Evolutionary conservation across 805 yeast species (phyloP).

Genomic region (Ogataea chonburiensis): DNA sequence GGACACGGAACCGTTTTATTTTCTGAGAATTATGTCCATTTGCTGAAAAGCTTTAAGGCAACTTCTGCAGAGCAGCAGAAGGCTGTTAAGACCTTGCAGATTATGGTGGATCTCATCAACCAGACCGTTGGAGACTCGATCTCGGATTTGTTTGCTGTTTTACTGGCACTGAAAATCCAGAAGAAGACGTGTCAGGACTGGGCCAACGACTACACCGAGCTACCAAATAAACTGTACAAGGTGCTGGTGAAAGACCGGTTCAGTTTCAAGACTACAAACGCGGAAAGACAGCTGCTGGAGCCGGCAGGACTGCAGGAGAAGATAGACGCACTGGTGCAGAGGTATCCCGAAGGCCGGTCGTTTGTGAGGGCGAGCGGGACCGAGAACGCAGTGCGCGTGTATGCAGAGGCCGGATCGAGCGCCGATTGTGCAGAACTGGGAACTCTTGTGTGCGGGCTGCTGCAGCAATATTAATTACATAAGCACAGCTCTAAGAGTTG

Average conservation of each 20-base stretch:
- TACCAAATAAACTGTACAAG: conserved; percentile 83
- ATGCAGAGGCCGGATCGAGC: conserved; percentile 75
- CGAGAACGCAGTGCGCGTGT: conserved; percentile 94
- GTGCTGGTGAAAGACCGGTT: conserved; percentile 81
- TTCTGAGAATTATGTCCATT: conserved; percentile 48
- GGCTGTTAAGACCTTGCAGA: conserved; percentile 53
- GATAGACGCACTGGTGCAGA: conserved; percentile 63
- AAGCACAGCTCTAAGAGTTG: background rate
- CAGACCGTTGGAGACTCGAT: conserved; percentile 99
- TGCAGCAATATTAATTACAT: conserved; percentile 19
- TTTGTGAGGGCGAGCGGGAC: conserved; percentile 98
- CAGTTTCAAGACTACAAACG: conserved; percentile 79
- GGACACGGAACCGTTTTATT: conserved; percentile 98
- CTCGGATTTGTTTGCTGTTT: conserved; percentile 80
- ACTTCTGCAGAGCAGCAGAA: conserved; percentile 43
- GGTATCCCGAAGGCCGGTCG: conserved; percentile 66
- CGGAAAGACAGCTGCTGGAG: conserved; percentile 75
- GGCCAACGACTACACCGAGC: conserved; percentile 74
- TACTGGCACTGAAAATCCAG: conserved; percentile 56
- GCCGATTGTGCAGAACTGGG: conserved; percentile 49
- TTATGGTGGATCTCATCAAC: conserved; percentile 73
- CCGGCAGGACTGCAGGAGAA: conserved; percentile 76
- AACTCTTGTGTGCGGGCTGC: conserved; percentile 38
- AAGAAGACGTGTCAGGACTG: conserved; percentile 57
- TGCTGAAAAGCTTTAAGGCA: conserved; percentile 38